Evolutionary conservation across 139 green algal genomes (phyloP), one percentile per base, ranked within the genome.

Genomic region (Chlamydomonas sp.): DNA sequence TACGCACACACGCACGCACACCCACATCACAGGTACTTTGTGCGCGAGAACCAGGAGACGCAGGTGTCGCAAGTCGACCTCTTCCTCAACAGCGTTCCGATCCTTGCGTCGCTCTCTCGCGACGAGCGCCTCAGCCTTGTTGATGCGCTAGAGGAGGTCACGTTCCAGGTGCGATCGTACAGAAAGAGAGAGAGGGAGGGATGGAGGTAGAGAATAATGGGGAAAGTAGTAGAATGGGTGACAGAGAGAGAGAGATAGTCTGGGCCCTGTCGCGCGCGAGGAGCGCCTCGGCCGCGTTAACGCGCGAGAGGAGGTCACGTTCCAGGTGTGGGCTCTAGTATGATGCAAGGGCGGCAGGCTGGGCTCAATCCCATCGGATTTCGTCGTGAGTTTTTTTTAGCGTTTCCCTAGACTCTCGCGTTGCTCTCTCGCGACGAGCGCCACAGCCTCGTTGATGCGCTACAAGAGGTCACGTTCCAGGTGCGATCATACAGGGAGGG

Each of bases 81-180:
- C 8, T 96, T 96, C 72, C 71, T 98, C 20, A 96, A 96, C 84
- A 88, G 74, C 30, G 90, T 96, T 31, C 87, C 87, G 20, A 88
- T 96, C 58, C 79, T 96, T 38, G 75, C 80, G 6, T 79, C 82
- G 6, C 79, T 96, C 34, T 85, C 79, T 1, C 79, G 81, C 2
- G 88, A 95, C 29, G 90, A 96, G 74, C 89, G 90, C 67, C 73
- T 91, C 70, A 71, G 81, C 59, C 74, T 97, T 34, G 77, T 95
- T 50, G 83, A 91, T 33, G 86, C 87, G 0, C 82, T 97, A 54
- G 85, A 92, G 76, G 76, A 91, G 79, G 59, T 80, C 84, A 22
- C 13, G 31, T 66, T 36, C 26, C 6, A 37, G n/a, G n/a, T n/a
- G n/a, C n/a, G n/a, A n/a, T n/a, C n/a, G n/a, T n/a, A n/a, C n/a